Percentiles rank a stretch among this genome's conserved stretches.
Evolutionary conservation across 306 rosid genomes (phyloP).

Genomic region (Dryas drummondii): DNA sequence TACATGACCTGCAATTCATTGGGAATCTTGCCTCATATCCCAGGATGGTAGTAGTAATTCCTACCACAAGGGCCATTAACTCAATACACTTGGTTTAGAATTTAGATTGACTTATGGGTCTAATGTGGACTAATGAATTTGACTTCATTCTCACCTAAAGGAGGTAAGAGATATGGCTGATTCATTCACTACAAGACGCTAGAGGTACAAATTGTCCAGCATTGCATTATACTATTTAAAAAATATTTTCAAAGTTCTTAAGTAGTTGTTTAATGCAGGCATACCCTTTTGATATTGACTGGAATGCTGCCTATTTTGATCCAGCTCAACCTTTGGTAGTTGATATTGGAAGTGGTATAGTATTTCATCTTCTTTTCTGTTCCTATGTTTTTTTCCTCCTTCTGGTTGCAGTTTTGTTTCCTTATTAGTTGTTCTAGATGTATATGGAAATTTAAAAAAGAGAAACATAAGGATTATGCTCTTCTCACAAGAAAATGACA

Average conservation of each 20-base stretch:
- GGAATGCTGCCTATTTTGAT: slow-evolving; percentile 56
- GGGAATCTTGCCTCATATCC: background rate
- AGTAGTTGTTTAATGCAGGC: slow-evolving; percentile 62
- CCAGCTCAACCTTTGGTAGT: slow-evolving; percentile 71
- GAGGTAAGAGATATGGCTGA: background rate
- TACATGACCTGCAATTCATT: background rate
- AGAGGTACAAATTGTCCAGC: slow-evolving; percentile 7
- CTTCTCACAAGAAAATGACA: background rate
- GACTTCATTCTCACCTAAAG: background rate
- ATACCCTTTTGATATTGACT: slow-evolving; percentile 69
- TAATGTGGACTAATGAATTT: background rate
- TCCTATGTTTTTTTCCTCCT: background rate
- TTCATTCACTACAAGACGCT: slow-evolving; percentile 9
- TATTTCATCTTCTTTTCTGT: slow-evolving; percentile 2
- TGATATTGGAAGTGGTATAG: slow-evolving; percentile 92
- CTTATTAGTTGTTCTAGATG: background rate
- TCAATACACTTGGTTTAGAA: background rate
- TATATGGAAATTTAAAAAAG: background rate
- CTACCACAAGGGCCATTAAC: background rate
- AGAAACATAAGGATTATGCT: background rate
- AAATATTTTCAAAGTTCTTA: slow-evolving; percentile 18
- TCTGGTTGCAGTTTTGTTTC: background rate
- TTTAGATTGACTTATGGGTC: background rate
- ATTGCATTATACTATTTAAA: background rate
- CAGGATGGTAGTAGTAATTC: background rate